phyloP scores from a whole-genome alignment of 1,284 basidiomycete species.

The Pseudozyma hubeiensis region DNA sequence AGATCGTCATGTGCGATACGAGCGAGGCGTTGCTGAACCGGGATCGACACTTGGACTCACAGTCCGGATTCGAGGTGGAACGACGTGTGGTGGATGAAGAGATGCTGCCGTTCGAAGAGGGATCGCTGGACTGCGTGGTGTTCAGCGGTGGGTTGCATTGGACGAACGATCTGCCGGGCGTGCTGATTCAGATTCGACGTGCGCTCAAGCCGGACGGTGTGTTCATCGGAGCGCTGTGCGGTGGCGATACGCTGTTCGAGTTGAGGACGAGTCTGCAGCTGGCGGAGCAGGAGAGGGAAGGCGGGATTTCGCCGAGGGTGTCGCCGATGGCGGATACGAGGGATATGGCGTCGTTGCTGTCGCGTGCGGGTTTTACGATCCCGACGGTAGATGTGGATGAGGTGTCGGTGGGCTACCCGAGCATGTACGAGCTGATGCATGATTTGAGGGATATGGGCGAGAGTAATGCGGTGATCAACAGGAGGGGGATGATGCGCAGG shows the following conservation, averaged over 20 bases:
- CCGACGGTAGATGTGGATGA: constrained; percentile 97
- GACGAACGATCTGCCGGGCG: constrained; percentile 97
- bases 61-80: constrained; percentile 59
- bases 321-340: constrained; percentile 97
- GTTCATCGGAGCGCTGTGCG: constrained; percentile 92
- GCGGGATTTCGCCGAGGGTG: constrained; percentile 92
- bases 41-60: constrained; percentile 52
- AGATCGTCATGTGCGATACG: constrained; percentile 87
- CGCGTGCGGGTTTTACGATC: constrained; percentile 90
- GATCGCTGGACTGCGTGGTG: constrained; percentile 90
- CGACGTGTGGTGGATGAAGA: constrained; percentile 65
- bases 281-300: constrained; percentile 92
- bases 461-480: constrained; percentile 82
- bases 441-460: constrained; percentile 97
- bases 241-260: constrained; percentile 97
- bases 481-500: constrained; percentile 77
- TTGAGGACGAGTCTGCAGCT: constrained; percentile 89
- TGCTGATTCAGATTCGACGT: constrained; percentile 87
- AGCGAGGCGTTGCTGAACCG: constrained; percentile 71
- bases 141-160: constrained; percentile 93
- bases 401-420: constrained; percentile 88
- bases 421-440: constrained; percentile 94
- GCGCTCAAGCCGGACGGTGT: constrained; percentile 90
- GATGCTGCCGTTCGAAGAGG: constrained; percentile 73
- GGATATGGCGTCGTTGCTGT: constrained; percentile 75